These are phyloP conservation scores for Metschnikowia kunwiensis DNA, from an alignment of 805 yeast genomes.

Conservation along the genomic window DNA sequence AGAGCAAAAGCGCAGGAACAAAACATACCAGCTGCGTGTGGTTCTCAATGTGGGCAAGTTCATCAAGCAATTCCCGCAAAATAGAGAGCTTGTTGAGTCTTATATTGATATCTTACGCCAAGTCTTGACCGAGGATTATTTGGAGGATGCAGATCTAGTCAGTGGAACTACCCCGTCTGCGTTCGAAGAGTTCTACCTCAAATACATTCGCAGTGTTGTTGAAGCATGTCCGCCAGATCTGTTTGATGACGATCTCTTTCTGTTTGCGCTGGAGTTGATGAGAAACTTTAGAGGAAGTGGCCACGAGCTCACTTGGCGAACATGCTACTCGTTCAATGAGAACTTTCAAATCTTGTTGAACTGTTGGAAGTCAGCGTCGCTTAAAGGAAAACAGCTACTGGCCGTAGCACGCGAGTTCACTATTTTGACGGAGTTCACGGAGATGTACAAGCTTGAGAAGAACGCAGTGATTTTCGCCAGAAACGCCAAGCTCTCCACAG, in stretches of 20 bases:
- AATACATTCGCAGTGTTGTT: slow-evolving; percentile 29
- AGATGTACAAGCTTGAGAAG: slow-evolving; percentile 22
- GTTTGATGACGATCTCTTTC: slow-evolving; percentile 20
- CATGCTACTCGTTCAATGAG: slow-evolving; percentile 48
- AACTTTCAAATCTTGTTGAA: slow-evolving; percentile 24
- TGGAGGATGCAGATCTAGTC: slow-evolving; percentile 24
- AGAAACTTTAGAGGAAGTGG: slow-evolving; percentile 23
- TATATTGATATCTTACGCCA: slow-evolving; percentile 36
- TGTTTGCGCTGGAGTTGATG: slow-evolving; percentile 28
- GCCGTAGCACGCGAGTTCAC: slow-evolving; percentile 7
- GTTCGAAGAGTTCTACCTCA: slow-evolving; percentile 46
- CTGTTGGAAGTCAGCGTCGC: slow-evolving; percentile 1
- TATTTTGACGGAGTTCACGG: slow-evolving; percentile 21
- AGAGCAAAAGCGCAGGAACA: slow-evolving; percentile 69
- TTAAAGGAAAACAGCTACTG: slow-evolving; percentile 1
- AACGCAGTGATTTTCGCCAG: slow-evolving; percentile 41
- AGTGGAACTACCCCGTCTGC: slow-evolving; percentile 25
- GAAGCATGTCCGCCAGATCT: slow-evolving; percentile 6
- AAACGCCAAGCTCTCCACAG: slow-evolving; percentile 23
- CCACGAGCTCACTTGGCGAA: slow-evolving; percentile 56
- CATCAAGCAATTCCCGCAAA: slow-evolving; percentile 33
- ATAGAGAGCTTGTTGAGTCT: slow-evolving; percentile 34
- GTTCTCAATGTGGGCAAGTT: slow-evolving; percentile 53
- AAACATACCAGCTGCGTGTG: slow-evolving; percentile 57
- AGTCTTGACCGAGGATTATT: slow-evolving; percentile 39